Conservation (phyloP, 768 basidiomycete species). For the Agaricus subrufescens region DNA sequence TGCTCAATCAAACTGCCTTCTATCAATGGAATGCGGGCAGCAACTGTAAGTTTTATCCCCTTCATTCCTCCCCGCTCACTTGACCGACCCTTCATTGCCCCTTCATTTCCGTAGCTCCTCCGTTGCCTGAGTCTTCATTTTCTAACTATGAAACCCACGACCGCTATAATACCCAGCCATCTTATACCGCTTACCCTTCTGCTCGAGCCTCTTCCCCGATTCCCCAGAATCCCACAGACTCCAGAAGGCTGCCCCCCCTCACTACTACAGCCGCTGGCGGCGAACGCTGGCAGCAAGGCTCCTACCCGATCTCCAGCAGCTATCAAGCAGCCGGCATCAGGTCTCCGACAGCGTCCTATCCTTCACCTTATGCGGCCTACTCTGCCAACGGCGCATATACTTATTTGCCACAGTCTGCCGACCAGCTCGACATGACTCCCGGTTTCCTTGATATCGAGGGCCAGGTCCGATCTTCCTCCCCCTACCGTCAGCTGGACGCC, state of each 20-base stretch:
- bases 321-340: conserved; percentile 41
- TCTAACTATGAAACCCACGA: conserved; percentile 55
- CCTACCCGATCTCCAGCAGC: conserved; percentile 24
- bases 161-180: conserved; percentile 44
- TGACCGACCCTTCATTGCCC: neutral
- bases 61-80: conserved; percentile 16
- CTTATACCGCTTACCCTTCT: conserved; percentile 43
- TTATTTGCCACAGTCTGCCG: conserved; percentile 33
- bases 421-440: conserved; percentile 26
- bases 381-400: conserved; percentile 34
- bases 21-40: conserved; percentile 33
- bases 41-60: conserved; percentile 23
- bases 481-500: conserved; percentile 41
- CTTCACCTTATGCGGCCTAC: conserved; percentile 48
- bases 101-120: conserved; percentile 35
- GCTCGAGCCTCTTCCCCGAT: conserved; percentile 43
- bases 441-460: conserved; percentile 28
- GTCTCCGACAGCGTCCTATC: conserved; percentile 62
- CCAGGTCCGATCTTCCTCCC: conserved; percentile 30
- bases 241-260: conserved; percentile 58
- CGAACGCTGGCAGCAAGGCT: conserved; percentile 39
- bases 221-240: conserved; percentile 42
- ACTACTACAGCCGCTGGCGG: conserved; percentile 38
- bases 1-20: conserved; percentile 35
- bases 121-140: conserved; percentile 37